Evolutionary conservation across 345 rosid genomes (phyloP).

Genomic region (Lumnitzera littorea): DNA sequence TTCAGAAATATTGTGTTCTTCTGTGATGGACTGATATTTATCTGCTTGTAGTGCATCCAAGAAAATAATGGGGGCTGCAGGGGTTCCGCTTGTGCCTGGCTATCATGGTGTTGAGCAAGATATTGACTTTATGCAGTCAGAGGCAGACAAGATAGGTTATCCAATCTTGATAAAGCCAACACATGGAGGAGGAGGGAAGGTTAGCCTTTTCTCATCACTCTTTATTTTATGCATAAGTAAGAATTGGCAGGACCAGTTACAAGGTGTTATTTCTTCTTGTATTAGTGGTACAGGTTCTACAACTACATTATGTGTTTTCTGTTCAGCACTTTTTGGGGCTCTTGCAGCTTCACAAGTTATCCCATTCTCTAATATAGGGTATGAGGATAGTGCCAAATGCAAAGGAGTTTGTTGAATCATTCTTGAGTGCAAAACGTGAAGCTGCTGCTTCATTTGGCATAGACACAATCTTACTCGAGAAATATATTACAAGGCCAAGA

Average conservation of each 20-base stretch:
- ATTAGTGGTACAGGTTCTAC: background rate
- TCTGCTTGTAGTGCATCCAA: constrained; percentile 63
- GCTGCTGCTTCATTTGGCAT: constrained; percentile 94
- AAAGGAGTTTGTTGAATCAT: constrained; percentile 62
- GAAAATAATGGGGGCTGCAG: constrained; percentile 98
- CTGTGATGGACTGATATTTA: constrained; percentile 1
- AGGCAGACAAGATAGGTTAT: constrained; percentile 86
- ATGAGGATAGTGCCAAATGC: constrained; percentile 79
- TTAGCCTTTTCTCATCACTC: constrained; percentile 14
- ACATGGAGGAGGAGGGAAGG: constrained; percentile 97
- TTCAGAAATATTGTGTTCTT: background rate
- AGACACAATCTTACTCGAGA: constrained; percentile 84
- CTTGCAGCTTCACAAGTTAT: constrained; percentile 2
- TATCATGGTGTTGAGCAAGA: constrained; percentile 89
- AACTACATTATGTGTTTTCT: background rate
- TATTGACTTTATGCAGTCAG: constrained; percentile 69
- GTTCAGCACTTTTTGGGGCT: background rate
- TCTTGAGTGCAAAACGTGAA: constrained; percentile 92
- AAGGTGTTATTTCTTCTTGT: background rate
- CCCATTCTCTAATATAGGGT: constrained; percentile 48
- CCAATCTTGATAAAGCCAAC: constrained; percentile 89
- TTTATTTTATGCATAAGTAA: background rate
- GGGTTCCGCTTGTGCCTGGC: constrained; percentile 91
- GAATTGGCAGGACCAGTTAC: background rate
- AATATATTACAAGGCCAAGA: constrained; percentile 83